phyloP scores from a whole-genome alignment of 1,284 basidiomycete genomes.

The Inonotus obliquus region DNA sequence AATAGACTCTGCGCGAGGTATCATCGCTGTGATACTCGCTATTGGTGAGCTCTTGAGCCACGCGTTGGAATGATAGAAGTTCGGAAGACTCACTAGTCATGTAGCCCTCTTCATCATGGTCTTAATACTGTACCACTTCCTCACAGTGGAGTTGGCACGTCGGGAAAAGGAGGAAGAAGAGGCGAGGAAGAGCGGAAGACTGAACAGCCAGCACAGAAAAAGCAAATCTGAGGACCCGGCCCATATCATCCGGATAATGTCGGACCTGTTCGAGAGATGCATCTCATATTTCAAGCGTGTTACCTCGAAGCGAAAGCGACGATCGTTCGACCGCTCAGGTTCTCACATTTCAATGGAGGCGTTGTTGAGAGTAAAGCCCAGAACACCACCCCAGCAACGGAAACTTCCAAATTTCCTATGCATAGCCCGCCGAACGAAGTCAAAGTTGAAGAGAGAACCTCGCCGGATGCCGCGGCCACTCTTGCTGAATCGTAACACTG shows the following conservation, averaged over 20 bases:
- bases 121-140: conserved; percentile 11
- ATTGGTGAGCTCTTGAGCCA: conserved; percentile 8
- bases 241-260: not conserved
- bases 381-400: not conserved
- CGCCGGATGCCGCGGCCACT: not conserved
- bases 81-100: not conserved
- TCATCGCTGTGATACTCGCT: conserved; percentile 17
- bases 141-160: conserved; percentile 3
- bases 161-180: not conserved
- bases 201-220: not conserved
- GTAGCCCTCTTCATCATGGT: conserved; percentile 17
- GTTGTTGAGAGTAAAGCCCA: conserved; percentile 1
- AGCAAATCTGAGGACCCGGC: not conserved
- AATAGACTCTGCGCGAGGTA: conserved; percentile 2
- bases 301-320: not conserved
- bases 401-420: not conserved
- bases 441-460: not conserved
- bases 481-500: not conserved
- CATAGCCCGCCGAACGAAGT: not conserved
- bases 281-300: not conserved
- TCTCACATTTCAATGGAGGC: not conserved
- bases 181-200: not conserved
- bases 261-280: not conserved
- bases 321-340: not conserved
- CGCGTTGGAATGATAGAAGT: not conserved